phyloP scores from a whole-genome alignment of 768 basidiomycete species.

The Boletus insuetus region DNA sequence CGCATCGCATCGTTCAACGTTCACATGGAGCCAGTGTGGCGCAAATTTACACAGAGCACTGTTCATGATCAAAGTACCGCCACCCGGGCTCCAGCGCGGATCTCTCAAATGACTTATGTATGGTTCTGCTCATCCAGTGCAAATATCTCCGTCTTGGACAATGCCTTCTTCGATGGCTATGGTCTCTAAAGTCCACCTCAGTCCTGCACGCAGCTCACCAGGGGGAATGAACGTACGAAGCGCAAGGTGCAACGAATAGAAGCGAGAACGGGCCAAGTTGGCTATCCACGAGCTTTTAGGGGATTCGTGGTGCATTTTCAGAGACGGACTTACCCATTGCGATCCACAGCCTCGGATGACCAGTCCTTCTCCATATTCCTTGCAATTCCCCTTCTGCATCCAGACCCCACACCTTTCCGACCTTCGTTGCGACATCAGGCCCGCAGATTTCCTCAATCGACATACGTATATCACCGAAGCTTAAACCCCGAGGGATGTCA shows the following conservation, averaged over 20 bases:
- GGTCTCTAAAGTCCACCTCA: constrained; percentile 23
- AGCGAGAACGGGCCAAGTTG: constrained; percentile 20
- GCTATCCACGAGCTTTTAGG: constrained; percentile 9
- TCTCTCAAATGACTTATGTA: background rate
- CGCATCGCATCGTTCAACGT: background rate
- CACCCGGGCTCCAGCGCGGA: background rate
- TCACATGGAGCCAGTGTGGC: background rate
- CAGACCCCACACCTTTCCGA: constrained; percentile 63
- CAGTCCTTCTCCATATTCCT: constrained; percentile 36
- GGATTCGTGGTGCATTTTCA: background rate
- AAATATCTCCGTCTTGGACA: constrained; percentile 12
- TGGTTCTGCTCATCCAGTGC: background rate
- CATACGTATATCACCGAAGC: constrained; percentile 43
- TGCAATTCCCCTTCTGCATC: constrained; percentile 62
- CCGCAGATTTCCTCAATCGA: constrained; percentile 46
- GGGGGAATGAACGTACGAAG: constrained; percentile 19
- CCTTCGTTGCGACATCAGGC: constrained; percentile 39
- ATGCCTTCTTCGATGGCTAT: constrained; percentile 30
- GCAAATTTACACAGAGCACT: background rate
- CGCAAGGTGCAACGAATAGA: constrained; percentile 31
- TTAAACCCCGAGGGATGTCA: constrained; percentile 18
- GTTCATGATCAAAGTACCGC: background rate
- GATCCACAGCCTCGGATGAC: constrained; percentile 36
- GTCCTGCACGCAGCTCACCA: background rate
- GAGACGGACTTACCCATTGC: constrained; percentile 18